Evolutionary conservation across 1,284 basidiomycete species (phyloP), one percentile per base, ranked within the genome.

Genomic region (Sanghuangporus baumii): DNA sequence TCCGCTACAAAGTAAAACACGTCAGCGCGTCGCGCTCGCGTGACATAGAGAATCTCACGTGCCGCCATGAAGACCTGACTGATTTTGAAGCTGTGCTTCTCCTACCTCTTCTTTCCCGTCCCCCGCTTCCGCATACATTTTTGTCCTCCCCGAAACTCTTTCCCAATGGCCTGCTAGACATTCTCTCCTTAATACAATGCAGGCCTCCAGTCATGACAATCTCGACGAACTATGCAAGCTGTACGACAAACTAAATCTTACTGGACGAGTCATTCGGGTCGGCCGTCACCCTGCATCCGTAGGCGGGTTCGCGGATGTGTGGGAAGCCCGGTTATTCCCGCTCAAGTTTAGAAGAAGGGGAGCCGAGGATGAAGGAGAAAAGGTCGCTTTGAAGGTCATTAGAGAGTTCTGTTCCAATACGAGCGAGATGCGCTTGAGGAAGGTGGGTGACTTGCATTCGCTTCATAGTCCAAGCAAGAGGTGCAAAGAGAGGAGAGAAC

Each of bases 361-460:
- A 12, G 18, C 11, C 4, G 43, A 46, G 3, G 59, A 55, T 6
- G 62, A 54, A 14, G 62, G 62, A 8, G 26, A 51, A 23, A 59
- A 46, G 23, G 62, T 63, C 31, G 62, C 62, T 16, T 57, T 63
- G n/a, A 63, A 63, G 57, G 62, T 63, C 20, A 59, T 63, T 9
- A 59, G 62, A 40, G 62, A 63, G 46, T 36, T 55, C 9, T 57
- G 57, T 34, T 41, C 57, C 7, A 59, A 36, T 12, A 20, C 57
- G 62, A 55, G 51, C 34, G 50, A 57, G 40, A 23, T 16, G 18
- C n/a, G 6, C n/a, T 48, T 63, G 40, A 52, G 36, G 41, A 63
- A 57, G 57, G 62, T 63, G 40, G 36, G 62, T 46, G 5, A 34
- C 43, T 46, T 18, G 16, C 16, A n/a, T 46, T 46, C 16, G 26